These are phyloP conservation scores for Cystoisospora suis DNA, from an alignment of 169 alveolate species.

Conservation along the genomic window DNA sequence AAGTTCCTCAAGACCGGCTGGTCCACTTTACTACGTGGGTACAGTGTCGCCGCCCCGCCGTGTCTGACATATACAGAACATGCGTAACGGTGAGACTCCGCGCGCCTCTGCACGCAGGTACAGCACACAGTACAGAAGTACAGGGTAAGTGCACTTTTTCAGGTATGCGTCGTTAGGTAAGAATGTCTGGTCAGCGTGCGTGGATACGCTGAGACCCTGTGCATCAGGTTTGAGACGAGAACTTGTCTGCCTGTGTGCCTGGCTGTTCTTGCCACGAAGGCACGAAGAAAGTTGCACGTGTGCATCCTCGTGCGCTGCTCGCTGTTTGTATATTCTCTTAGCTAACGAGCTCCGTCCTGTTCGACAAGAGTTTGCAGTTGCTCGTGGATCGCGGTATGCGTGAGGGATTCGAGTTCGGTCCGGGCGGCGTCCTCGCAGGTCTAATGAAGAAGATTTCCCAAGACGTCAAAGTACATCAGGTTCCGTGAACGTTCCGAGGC, in stretches of 20 bases:
- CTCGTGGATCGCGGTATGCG: conserved; percentile 67
- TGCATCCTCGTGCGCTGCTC: not conserved
- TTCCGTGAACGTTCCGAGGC: not conserved
- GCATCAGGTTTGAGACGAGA: not conserved
- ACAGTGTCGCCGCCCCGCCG: no score
- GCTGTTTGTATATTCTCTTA: conserved; percentile 12
- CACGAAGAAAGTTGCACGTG: not conserved
- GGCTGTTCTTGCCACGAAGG: not conserved
- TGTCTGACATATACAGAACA: no score
- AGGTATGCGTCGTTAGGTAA: no score
- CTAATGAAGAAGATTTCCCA: conserved; percentile 57
- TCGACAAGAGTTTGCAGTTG: conserved; percentile 57
- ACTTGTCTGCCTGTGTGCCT: not conserved
- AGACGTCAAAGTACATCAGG: conserved; percentile 11
- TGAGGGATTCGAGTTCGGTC: conserved; percentile 70
- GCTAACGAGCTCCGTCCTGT: conserved; percentile 69
- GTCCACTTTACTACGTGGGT: no score
- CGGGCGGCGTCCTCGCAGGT: conserved; percentile 69
- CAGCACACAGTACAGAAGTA: no score
- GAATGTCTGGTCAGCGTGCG: no score
- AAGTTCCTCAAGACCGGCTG: no score
- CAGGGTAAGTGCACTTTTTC: no score
- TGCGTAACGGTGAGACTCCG: no score
- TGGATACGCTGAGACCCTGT: no score
- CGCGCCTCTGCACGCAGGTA: no score